These are phyloP conservation scores for Lasiodiplodia theobromae DNA, from an alignment of 2,329 filamentous ascomycete genomes.

Conservation along the genomic window DNA sequence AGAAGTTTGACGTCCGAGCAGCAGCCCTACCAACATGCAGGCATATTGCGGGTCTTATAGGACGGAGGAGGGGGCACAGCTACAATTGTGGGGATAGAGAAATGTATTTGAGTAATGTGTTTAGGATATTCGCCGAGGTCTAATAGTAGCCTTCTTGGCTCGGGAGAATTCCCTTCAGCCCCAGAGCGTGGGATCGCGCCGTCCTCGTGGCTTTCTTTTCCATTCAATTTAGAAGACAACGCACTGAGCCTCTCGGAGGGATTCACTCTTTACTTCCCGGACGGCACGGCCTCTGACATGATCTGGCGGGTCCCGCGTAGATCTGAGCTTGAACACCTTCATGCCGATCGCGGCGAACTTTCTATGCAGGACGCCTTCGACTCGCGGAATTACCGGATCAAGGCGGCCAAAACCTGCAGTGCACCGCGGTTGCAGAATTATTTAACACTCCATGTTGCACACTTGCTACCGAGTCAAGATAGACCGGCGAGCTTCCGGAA, in stretches of 20 bases:
- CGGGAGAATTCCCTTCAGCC: background rate
- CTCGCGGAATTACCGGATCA: constrained; percentile 1
- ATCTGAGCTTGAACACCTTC: constrained; percentile 5
- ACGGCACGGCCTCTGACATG: background rate
- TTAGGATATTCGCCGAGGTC: background rate
- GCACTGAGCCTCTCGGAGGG: background rate
- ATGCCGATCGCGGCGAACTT: constrained; percentile 8
- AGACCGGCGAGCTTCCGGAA: background rate
- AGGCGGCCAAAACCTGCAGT: constrained; percentile 1
- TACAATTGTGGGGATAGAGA: background rate
- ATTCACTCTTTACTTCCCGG: no score
- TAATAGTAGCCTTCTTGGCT: background rate
- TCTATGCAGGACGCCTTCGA: background rate
- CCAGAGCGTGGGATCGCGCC: background rate
- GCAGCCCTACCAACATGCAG: constrained; percentile 2
- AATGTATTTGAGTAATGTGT: background rate
- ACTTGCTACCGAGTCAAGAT: background rate
- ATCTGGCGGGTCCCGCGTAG: constrained; percentile 19
- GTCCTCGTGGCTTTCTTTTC: background rate
- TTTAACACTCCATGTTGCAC: background rate
- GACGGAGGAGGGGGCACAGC: background rate
- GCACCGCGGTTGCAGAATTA: background rate
- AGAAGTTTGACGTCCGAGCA: background rate
- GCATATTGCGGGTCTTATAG: background rate
- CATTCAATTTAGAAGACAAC: background rate